A percentile compares a stretch with the other conserved stretches of the same genome.
phyloP scores from a whole-genome alignment of 805 yeast genomes.

The Scheffersomyces stipitis region DNA sequence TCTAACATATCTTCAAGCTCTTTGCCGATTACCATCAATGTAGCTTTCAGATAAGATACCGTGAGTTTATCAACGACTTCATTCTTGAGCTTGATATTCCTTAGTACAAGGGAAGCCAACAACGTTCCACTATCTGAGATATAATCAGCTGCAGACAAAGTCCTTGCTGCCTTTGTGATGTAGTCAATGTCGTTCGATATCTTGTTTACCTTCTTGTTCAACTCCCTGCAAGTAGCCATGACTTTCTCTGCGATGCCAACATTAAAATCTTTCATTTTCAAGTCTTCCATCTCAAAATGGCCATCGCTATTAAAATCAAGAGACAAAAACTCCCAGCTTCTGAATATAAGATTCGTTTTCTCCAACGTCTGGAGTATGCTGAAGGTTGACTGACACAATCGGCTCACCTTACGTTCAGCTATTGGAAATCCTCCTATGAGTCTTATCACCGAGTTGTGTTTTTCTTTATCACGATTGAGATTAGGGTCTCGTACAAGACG shows the following conservation, averaged over 20 bases:
- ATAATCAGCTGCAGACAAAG: constrained; percentile 44
- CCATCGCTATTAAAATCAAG: constrained; percentile 47
- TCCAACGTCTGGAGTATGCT: constrained; percentile 51
- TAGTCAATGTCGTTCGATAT: constrained; percentile 48
- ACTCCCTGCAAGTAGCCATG: constrained; percentile 47
- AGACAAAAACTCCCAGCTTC: constrained; percentile 57
- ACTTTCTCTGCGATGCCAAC: constrained; percentile 56
- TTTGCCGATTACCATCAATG: constrained; percentile 61
- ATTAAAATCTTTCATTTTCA: constrained; percentile 41
- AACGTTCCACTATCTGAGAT: constrained; percentile 55
- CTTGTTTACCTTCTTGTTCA: constrained; percentile 40
- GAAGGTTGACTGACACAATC: constrained; percentile 48
- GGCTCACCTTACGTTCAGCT: constrained; percentile 43
- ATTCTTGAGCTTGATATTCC: constrained; percentile 51
- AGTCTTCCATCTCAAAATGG: constrained; percentile 27
- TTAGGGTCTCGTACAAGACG: constrained; percentile 49
- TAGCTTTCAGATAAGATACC: constrained; percentile 63
- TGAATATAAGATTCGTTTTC: constrained; percentile 44
- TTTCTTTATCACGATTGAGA: constrained; percentile 41
- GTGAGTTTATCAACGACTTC: constrained; percentile 52
- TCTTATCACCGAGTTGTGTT: constrained; percentile 38
- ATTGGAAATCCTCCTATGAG: constrained; percentile 45
- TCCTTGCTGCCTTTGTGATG: constrained; percentile 42
- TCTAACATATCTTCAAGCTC: constrained; percentile 53
- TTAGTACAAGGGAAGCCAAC: constrained; percentile 43